A percentile compares a stretch with the other conserved stretches of the same genome.
These are phyloP conservation scores for Fusarium caatingaense DNA, from an alignment of 2,329 filamentous ascomycete genomes.

Conservation along the genomic window DNA sequence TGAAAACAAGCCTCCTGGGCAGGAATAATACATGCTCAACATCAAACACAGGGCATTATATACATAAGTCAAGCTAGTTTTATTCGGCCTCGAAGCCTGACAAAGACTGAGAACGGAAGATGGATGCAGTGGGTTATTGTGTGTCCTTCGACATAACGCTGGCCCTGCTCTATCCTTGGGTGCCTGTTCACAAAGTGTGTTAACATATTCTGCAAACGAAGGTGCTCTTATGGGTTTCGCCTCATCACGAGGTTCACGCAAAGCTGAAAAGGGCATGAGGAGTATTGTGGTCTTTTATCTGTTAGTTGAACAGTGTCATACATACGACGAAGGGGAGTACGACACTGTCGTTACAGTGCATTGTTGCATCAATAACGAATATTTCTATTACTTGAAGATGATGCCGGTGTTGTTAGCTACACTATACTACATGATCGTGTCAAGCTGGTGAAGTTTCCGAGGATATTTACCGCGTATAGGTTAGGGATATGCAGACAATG, in stretches of 20 bases:
- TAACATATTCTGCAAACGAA: conserved; percentile 5
- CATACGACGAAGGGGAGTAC: neutral
- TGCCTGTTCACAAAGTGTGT: conserved; percentile 4
- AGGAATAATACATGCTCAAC: conserved; percentile 13
- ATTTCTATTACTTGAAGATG: conserved; percentile 8
- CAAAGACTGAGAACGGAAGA: conserved; percentile 13
- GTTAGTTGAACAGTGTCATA: conserved; percentile 16
- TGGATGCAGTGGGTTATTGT: conserved; percentile 1
- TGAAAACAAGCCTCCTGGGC: conserved; percentile 11
- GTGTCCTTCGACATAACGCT: conserved; percentile 3
- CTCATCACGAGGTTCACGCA: neutral
- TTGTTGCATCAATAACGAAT: conserved; percentile 26
- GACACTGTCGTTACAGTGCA: conserved; percentile 4
- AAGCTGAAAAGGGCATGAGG: neutral
- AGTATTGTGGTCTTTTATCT: neutral
- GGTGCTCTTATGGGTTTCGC: conserved; percentile 11
- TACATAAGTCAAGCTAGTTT: conserved; percentile 12
- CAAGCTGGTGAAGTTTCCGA: neutral
- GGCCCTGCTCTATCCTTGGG: neutral
- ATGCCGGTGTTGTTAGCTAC: neutral
- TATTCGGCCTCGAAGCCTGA: conserved; percentile 9
- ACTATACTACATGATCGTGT: neutral
- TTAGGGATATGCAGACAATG: neutral
- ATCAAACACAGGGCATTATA: conserved; percentile 13
- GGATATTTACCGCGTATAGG: neutral